Conservation (phyloP, 169 alveolate species). For the Plasmodium adleri region DNA sequence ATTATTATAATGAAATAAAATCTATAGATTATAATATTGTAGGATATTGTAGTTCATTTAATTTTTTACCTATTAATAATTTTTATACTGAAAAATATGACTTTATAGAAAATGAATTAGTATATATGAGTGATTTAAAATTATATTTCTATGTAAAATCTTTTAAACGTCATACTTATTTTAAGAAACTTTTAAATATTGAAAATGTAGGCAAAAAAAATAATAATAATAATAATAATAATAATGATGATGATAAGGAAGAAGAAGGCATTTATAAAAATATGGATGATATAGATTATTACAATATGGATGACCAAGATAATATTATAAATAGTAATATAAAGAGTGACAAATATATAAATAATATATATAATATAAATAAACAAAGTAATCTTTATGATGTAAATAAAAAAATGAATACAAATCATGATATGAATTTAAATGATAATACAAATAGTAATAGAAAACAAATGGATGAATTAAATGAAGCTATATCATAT, state of each 20-base stretch:
- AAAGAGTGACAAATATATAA: not conserved
- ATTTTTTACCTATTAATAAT: constrained; percentile 56
- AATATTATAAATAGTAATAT: not conserved
- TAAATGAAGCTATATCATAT: not conserved
- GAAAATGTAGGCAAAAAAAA: constrained; percentile 9
- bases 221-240: not conserved
- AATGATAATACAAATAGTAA: not conserved
- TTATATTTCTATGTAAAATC: constrained; percentile 56
- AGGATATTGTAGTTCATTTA: constrained; percentile 73
- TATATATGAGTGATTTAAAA: constrained; percentile 49
- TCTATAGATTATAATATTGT: constrained; percentile 20
- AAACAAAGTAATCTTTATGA: not conserved
- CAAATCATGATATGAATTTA: no score
- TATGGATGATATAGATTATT: not conserved
- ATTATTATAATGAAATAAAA: constrained; percentile 64
- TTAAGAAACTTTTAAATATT: constrained; percentile 24
- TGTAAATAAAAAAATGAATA: not conserved
- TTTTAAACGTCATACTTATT: constrained; percentile 59
- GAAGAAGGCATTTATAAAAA: not conserved
- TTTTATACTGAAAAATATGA: constrained; percentile 75
- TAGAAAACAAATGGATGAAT: not conserved
- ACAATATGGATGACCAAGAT: not conserved
- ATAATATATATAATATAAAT: not conserved
- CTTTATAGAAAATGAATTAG: constrained; percentile 59
- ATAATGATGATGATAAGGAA: not conserved